Evolutionary conservation across 805 yeast genomes (phyloP).

Genomic region (Alloascoidea hylecoeti): DNA sequence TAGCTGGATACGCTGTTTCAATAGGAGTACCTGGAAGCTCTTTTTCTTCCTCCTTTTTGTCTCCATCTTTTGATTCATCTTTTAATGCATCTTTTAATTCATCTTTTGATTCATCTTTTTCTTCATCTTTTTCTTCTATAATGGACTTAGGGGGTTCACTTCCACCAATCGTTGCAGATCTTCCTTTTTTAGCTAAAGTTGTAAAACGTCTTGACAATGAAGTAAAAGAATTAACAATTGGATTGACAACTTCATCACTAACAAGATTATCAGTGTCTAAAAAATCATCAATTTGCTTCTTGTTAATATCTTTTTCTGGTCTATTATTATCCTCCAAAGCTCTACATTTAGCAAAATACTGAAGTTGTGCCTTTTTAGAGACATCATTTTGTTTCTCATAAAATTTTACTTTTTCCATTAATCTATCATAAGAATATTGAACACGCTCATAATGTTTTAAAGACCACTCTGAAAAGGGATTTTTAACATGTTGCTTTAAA

Average conservation of each 20-base stretch:
- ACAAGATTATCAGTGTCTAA: no score
- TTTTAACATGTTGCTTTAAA: background rate
- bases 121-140: background rate
- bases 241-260: no score
- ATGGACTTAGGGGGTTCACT: background rate
- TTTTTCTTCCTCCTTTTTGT: no score
- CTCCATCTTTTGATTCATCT: no score
- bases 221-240: background rate
- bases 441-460: background rate
- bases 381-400: background rate
- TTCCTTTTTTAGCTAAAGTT: background rate
- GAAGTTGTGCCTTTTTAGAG: background rate
- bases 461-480: background rate
- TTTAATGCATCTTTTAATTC: no score
- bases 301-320: no score
- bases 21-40: no score
- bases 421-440: background rate
- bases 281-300: no score
- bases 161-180: background rate
- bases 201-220: background rate
- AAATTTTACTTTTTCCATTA: background rate
- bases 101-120: background rate
- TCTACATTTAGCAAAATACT: background rate
- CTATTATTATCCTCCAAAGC: constrained; percentile 1
- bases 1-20: background rate